Percentiles rank a stretch among this genome's conserved stretches.
Evolutionary conservation across 768 basidiomycete species (phyloP).

Genomic region (Auricularia auricula-judae): DNA sequence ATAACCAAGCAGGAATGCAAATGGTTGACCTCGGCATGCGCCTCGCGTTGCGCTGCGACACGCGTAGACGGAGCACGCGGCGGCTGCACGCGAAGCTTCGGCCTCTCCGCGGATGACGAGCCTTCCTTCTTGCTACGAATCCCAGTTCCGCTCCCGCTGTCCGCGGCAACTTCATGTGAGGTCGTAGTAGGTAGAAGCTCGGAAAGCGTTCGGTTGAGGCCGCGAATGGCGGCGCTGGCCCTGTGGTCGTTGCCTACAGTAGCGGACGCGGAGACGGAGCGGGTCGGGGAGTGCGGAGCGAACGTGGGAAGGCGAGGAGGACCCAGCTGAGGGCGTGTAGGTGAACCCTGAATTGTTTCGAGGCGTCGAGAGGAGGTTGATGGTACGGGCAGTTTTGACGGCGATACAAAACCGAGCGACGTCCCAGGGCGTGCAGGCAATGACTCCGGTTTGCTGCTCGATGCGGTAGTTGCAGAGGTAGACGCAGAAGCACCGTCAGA

Average conservation of each 20-base stretch:
- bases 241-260: not conserved
- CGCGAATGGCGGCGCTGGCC: not conserved
- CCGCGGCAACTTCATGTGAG: not conserved
- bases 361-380: not conserved
- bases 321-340: not conserved
- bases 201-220: not conserved
- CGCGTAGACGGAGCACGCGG: not conserved
- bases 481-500: not conserved
- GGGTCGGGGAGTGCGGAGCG: not conserved
- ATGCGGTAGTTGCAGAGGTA: not conserved
- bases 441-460: not conserved
- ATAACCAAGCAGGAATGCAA: not conserved
- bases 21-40: not conserved
- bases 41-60: not conserved
- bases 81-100: not conserved
- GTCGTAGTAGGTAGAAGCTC: not conserved
- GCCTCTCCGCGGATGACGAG: not conserved
- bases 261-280: not conserved
- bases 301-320: not conserved
- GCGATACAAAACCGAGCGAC: conserved; percentile 47
- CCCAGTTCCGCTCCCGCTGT: too few relatives aligned
- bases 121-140: not conserved
- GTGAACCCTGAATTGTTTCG: not conserved
- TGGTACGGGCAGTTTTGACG: not conserved
- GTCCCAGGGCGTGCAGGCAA: conserved; percentile 52